These are phyloP conservation scores for Paramecium sonneborni DNA, from an alignment of 73 alveolate genomes.

Conservation along the genomic window DNA sequence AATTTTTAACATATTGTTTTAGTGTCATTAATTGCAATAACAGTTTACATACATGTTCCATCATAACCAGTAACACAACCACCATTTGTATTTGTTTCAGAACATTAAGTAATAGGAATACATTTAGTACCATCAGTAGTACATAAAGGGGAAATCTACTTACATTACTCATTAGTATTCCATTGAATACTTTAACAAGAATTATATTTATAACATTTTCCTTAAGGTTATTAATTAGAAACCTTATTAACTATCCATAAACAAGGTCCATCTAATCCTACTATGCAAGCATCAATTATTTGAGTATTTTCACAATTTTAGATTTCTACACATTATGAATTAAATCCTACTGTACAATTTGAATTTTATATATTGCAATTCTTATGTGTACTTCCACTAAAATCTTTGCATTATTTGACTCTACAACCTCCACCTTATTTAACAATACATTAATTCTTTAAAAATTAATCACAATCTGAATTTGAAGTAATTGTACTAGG, in stretches of 20 bases:
- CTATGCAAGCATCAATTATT: not conserved
- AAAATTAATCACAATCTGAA: not conserved
- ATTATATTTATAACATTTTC: slow-evolving; percentile 19
- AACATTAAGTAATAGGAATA: not conserved
- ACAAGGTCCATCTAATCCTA: slow-evolving; percentile 43
- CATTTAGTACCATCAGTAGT: slow-evolving; percentile 30
- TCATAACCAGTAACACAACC: slow-evolving; percentile 12
- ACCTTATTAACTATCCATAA: not conserved
- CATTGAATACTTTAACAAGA: not conserved
- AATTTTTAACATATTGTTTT: not conserved
- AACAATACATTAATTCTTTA: not conserved
- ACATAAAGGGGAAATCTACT: not conserved
- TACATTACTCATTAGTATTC: not conserved
- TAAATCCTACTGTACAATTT: not conserved
- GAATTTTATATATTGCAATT: not conserved
- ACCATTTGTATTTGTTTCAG: not conserved
- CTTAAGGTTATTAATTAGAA: not conserved
- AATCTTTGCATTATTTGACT: not conserved
- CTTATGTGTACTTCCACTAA: not conserved
- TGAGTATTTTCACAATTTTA: not conserved
- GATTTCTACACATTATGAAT: not conserved
- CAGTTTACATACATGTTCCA: not conserved
- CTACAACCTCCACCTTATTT: not conserved
- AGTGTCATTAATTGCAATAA: not conserved
- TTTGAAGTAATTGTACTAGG: not conserved